These are phyloP conservation scores for Geranomyces michiganensis DNA, from an alignment of 192 early-diverging fungal genomes.

Conservation along the genomic window DNA sequence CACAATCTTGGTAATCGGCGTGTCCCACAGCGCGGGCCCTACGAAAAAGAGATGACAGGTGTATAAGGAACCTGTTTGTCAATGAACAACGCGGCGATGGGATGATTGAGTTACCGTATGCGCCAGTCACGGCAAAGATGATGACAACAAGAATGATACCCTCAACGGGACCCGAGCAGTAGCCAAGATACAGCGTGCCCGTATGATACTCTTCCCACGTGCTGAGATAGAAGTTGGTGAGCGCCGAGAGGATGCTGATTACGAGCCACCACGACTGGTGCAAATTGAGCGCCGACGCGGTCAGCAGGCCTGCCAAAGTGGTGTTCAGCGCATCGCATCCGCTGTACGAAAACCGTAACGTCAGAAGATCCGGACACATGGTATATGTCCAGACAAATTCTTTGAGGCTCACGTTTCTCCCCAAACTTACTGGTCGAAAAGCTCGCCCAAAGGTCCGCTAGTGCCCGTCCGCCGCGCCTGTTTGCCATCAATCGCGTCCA, in stretches of 20 bases:
- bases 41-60: background rate
- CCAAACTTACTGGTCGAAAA: constrained; percentile 79
- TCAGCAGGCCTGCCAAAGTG: constrained; percentile 59
- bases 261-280: constrained; percentile 71
- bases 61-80: background rate
- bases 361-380: background rate
- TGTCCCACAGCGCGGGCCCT: constrained; percentile 53
- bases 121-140: constrained; percentile 65
- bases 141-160: constrained; percentile 73
- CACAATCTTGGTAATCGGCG: constrained; percentile 33
- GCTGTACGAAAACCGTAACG: background rate
- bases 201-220: constrained; percentile 97
- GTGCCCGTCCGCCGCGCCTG: constrained; percentile 89
- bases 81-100: too few relatives aligned
- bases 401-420: too few relatives aligned
- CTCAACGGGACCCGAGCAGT: constrained; percentile 90
- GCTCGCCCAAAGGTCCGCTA: constrained; percentile 86
- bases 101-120: constrained; percentile 47
- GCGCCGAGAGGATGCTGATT: constrained; percentile 47
- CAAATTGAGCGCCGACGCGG: constrained; percentile 65
- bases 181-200: constrained; percentile 77
- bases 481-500: constrained; percentile 95
- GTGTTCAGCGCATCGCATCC: constrained; percentile 78
- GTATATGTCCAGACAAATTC: too few relatives aligned
- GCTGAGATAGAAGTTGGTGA: constrained; percentile 86